phyloP scores from a whole-genome alignment of 495 filamentous ascomycete genomes.

The Xylaria scruposa region DNA sequence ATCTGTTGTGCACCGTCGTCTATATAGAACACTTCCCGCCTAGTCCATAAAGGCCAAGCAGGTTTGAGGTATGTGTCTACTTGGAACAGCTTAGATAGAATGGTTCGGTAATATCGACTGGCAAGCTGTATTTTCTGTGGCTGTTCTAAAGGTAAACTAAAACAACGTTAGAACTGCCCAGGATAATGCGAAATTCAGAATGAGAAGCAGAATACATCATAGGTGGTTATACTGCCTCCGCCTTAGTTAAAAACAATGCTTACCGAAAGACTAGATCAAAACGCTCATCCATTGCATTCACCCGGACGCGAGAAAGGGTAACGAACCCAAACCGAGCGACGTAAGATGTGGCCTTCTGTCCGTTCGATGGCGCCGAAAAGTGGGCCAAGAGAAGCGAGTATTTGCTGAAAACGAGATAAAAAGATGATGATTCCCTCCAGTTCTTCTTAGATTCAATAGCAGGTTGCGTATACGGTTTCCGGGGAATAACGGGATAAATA shows the following conservation, averaged over 20 bases:
- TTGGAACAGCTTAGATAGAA: conserved; percentile 75
- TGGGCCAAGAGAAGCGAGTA: conserved; percentile 84
- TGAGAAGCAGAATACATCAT: conserved; percentile 5
- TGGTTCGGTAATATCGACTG: conserved; percentile 76
- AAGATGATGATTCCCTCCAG: conserved; percentile 80
- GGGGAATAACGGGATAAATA: conserved; percentile 85
- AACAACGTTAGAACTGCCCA: conserved; percentile 28
- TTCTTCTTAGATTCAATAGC: conserved; percentile 55
- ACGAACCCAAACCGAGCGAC: conserved; percentile 64
- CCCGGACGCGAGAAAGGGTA: conserved; percentile 69
- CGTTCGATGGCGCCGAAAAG: conserved; percentile 60
- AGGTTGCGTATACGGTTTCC: conserved; percentile 58
- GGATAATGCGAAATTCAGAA: neutral
- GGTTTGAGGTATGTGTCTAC: conserved; percentile 82
- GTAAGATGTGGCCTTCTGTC: conserved; percentile 30
- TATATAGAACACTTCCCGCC: conserved; percentile 66
- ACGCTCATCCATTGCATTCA: conserved; percentile 75
- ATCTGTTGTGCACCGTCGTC: conserved; percentile 63
- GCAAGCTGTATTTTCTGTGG: conserved; percentile 74
- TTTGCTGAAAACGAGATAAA: conserved; percentile 84
- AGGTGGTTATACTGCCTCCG: neutral
- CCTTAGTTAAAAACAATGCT: conserved; percentile 28
- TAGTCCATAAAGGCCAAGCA: conserved; percentile 76
- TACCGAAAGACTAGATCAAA: conserved; percentile 86
- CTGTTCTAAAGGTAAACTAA: conserved; percentile 68